A percentile compares a stretch with the other conserved stretches of the same genome.
Conservation (phyloP, 768 basidiomycete genomes). For the Lactarius deliciosus region DNA sequence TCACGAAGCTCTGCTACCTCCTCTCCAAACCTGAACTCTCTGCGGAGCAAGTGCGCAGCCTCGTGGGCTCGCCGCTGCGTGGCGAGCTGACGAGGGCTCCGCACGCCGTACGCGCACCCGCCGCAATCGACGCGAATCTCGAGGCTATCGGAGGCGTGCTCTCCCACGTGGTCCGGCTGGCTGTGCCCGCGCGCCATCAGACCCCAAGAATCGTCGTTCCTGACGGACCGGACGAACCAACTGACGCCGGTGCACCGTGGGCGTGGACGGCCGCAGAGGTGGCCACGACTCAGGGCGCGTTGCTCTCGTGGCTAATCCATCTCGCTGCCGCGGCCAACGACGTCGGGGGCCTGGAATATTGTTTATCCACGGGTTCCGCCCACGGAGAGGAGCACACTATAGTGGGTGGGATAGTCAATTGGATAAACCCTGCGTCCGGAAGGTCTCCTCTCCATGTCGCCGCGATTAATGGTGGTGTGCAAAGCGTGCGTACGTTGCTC, state of each 20-base stretch:
- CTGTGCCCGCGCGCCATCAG: constrained; percentile 41
- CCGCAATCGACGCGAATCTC: constrained; percentile 47
- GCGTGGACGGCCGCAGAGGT: constrained; percentile 77
- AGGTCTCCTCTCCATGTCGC: constrained; percentile 79
- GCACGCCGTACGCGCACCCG: constrained; percentile 41
- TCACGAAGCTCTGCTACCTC: constrained; percentile 87
- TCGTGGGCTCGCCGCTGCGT: constrained; percentile 77
- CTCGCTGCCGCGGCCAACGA: constrained; percentile 76
- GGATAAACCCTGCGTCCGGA: constrained; percentile 65
- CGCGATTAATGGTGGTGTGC: constrained; percentile 60
- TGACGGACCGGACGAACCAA: constrained; percentile 41
- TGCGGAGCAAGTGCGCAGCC: constrained; percentile 62
- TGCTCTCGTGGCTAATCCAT: constrained; percentile 78
- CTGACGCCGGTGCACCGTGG: constrained; percentile 61
- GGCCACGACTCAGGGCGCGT: constrained; percentile 61
- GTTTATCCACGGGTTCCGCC: constrained; percentile 39
- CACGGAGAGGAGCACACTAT: constrained; percentile 39
- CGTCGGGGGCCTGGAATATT: constrained; percentile 57
- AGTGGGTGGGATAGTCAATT: constrained; percentile 71
- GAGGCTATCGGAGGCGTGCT: constrained; percentile 66
- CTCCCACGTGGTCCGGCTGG: constrained; percentile 66
- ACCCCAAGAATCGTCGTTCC: constrained; percentile 41
- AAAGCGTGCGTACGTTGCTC: constrained; percentile 50
- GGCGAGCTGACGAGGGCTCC: constrained; percentile 75
- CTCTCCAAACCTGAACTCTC: constrained; percentile 82